Evolutionary conservation across 2,329 filamentous ascomycete genomes (phyloP), one percentile per base, ranked within the genome.

Genomic region (Fragosphaeria purpurea): DNA sequence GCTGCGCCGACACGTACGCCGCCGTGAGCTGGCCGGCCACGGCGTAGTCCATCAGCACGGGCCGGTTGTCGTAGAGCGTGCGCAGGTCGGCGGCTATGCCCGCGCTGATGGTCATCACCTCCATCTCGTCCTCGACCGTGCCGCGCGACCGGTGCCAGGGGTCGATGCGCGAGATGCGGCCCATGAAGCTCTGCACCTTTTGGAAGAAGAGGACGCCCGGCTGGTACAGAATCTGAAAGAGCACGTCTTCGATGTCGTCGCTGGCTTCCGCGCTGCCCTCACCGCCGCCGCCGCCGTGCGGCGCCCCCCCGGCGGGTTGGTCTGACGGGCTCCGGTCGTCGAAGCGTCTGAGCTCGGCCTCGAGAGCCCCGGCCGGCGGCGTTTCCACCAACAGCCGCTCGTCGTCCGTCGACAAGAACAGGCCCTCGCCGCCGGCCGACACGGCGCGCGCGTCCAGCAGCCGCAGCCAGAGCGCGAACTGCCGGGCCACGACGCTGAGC

Each of bases 151-250:
- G 70, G 58, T 79, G 75, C 73, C 74, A 79, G 1, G 70, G 75
- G 50, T 79, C 75, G 48, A 79, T 78, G 50, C 72, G 70, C 6
- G 75, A 74, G 46, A 79, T 77, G 5, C 74, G 68, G 2, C 76
- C 76, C 64, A 77, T 77, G 58, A 79, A 77, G 37, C 71, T 74
- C 58, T 77, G 76, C 0, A 79, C 73, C 53, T 77, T 75, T 50
- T 79, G 75, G 55, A 76, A 80, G 59, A 80, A 80, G 3, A 74
- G 63, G 22, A 77, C 70, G 0, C 75, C 75, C 0, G 75, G 75
- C n/a, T 76, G 71, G 54, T 76, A 77, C 3, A 79, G 60, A 0
- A 75, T 68, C 52, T 78, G 73, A 52, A 77, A 78, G 0, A 80
- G 62, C 2, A 74, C 70, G 41, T 78, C 73, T 46, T 77, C 72